Base-by-base conservation (phyloP, 2,329 filamentous ascomycete species). In the Trichoderma sp. region DNA sequence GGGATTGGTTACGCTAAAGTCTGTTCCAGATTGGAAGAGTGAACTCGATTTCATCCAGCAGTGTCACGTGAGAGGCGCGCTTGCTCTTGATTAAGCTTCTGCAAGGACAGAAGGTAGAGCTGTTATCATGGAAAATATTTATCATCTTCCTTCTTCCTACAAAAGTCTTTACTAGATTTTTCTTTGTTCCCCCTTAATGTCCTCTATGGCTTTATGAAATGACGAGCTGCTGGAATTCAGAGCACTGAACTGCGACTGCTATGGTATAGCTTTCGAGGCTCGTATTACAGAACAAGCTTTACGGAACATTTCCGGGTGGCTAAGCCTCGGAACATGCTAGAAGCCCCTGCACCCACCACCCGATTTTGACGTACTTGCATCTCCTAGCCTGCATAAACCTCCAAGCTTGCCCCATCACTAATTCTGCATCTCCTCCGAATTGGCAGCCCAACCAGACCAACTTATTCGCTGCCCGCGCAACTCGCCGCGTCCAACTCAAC, bases 381-480 rank as follows among this genome's bases (percentile, higher is more conserved):
- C 32, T 32, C 49, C 18, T 43, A 54, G 51, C 63, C 34, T 66
- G 63, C 63, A 66, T 66, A 59, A 66, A 66, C 63, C 54, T 66
- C 63, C 39, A 54, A 43, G 49, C 60, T 64, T 49, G 49, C 49
- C 60, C 52, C 52, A 49, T 64, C 46, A 58, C 54, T 51, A 59
- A 66, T 49, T 66, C 63, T 66, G 63, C 63, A 66, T 66, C 54
- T 58, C 52, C 54, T 66, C 63, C 63, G 54, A 51, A 66, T 24
- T 32, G 63, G 63, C 63, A 58, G 46, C 39, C 68, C 49, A 61
- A 54, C 68, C 56, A 28, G 49, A 18, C 52, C 16, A 24, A 66
- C 51, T 55, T 34, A 37, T 37, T 58, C 46, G 37, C 39, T 30
- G 39, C 59, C 59, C 37, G 18, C 39, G 46, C 30, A 59, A 46